Evolutionary conservation across 192 early-diverging fungal genomes (phyloP).

Genomic region (Coemansia sp.): DNA sequence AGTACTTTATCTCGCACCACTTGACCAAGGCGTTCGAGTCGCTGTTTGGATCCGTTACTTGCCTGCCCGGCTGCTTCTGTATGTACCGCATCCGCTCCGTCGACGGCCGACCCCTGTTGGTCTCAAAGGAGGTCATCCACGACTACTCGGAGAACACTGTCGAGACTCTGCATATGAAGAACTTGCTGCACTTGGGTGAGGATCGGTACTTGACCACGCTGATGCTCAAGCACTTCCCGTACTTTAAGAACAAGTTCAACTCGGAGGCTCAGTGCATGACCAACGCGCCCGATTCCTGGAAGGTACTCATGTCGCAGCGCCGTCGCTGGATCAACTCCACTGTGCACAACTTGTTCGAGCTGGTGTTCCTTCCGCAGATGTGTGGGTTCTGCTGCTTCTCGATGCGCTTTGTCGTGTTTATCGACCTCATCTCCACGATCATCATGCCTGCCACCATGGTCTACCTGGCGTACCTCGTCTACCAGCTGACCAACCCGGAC

Average conservation of each 20-base stretch:
- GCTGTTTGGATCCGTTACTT: constrained; percentile 95
- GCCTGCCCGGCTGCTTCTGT: constrained; percentile 98
- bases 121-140: constrained; percentile 83
- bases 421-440: constrained; percentile 92
- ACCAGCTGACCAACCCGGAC: constrained; percentile 60
- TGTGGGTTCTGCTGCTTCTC: constrained; percentile 98
- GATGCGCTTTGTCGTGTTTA: constrained; percentile 94
- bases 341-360: constrained; percentile 97
- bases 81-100: constrained; percentile 97
- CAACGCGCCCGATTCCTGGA: constrained; percentile 91
- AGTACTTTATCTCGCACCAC: constrained; percentile 98
- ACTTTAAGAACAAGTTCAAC: constrained; percentile 91
- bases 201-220: constrained; percentile 96
- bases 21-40: constrained; percentile 98
- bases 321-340: constrained; percentile 99
- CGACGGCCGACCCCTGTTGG: constrained; percentile 80
- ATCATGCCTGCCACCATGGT: constrained; percentile 90
- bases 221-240: constrained; percentile 98
- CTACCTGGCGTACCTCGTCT: constrained; percentile 89
- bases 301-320: constrained; percentile 94
- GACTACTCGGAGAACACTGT: constrained; percentile 95
- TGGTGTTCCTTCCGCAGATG: constrained; percentile 87
- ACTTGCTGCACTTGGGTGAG: constrained; percentile 97
- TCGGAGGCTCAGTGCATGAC: constrained; percentile 93
- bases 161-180: constrained; percentile 98